These are phyloP conservation scores for Rhexocercosporidium sp. DNA, from an alignment of 2,329 filamentous ascomycete genomes.

Conservation along the genomic window DNA sequence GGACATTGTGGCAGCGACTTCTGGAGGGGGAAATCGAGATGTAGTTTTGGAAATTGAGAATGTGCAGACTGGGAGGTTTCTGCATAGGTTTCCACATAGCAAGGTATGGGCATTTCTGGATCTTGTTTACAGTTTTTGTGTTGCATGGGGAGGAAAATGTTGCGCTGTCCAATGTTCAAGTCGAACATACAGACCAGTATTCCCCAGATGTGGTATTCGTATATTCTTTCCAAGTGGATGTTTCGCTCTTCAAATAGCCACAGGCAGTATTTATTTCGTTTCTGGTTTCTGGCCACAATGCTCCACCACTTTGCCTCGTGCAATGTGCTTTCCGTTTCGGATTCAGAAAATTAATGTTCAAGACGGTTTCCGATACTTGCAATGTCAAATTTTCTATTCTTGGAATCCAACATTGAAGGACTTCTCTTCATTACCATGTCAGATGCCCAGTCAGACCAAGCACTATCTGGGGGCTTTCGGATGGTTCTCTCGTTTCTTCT, in stretches of 20 bases:
- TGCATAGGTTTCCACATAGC: conserved; percentile 92
- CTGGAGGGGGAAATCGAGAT: conserved; percentile 90
- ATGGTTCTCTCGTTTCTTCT: neutral
- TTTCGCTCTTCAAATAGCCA: neutral
- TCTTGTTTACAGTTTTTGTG: neutral
- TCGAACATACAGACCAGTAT: neutral
- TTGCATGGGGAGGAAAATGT: neutral
- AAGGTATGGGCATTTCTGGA: conserved; percentile 64
- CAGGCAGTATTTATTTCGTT: neutral
- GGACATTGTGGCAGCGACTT: conserved; percentile 94
- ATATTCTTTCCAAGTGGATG: too few species aligned
- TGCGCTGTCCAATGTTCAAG: neutral
- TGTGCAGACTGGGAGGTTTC: conserved; percentile 75
- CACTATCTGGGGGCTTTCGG: too few species aligned
- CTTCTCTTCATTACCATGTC: too few species aligned
- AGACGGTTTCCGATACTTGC: too few species aligned
- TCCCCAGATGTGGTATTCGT: neutral
- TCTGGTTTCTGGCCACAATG: too few species aligned
- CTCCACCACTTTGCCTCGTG: too few species aligned
- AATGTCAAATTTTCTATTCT: too few species aligned
- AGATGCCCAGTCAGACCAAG: too few species aligned
- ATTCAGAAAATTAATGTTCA: too few species aligned
- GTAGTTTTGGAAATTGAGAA: conserved; percentile 62
- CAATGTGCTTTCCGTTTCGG: too few species aligned
- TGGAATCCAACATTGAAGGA: too few species aligned